Conservation (phyloP, 2,329 filamentous ascomycete species). For the Aspergillus piperis region DNA sequence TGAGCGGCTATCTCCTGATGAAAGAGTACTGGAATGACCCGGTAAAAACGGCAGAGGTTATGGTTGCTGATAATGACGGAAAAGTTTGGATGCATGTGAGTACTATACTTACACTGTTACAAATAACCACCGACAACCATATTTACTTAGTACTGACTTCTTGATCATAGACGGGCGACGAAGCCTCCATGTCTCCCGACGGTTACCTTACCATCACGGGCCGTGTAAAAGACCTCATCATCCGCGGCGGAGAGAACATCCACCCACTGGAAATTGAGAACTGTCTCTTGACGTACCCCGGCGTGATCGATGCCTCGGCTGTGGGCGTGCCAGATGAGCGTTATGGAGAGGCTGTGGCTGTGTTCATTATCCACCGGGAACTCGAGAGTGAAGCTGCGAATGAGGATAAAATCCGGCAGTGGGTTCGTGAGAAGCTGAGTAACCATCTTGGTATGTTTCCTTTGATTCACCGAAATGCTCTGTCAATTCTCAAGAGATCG, state of each 20-base stretch:
- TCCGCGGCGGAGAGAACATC: conserved; percentile 93
- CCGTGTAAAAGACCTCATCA: conserved; percentile 92
- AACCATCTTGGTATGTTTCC: conserved; percentile 64
- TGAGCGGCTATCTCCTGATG: conserved; percentile 86
- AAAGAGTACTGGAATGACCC: conserved; percentile 84
- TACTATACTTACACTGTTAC: conserved; percentile 1
- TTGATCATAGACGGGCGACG: conserved; percentile 73
- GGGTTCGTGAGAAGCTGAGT: conserved; percentile 70
- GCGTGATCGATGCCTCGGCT: conserved; percentile 74
- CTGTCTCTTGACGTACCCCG: conserved; percentile 71
- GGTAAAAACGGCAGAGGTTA: conserved; percentile 67
- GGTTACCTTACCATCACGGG: conserved; percentile 89
- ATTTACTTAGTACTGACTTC: background rate
- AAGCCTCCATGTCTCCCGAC: conserved; percentile 78
- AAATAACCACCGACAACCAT: background rate
- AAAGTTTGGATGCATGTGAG: conserved; percentile 75
- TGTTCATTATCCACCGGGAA: conserved; percentile 68
- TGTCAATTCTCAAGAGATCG: background rate
- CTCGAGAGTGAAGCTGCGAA: conserved; percentile 44
- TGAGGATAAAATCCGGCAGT: conserved; percentile 64
- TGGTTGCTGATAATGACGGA: conserved; percentile 57
- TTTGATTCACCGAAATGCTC: background rate
- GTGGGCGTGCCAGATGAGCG: conserved; percentile 79
- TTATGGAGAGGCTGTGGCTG: conserved; percentile 84
- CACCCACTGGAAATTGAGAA: conserved; percentile 93